Evolutionary conservation across 164 flowering plant species (phyloP), one percentile per base, ranked within the genome.

Genomic region (Magnolia officinalis): DNA sequence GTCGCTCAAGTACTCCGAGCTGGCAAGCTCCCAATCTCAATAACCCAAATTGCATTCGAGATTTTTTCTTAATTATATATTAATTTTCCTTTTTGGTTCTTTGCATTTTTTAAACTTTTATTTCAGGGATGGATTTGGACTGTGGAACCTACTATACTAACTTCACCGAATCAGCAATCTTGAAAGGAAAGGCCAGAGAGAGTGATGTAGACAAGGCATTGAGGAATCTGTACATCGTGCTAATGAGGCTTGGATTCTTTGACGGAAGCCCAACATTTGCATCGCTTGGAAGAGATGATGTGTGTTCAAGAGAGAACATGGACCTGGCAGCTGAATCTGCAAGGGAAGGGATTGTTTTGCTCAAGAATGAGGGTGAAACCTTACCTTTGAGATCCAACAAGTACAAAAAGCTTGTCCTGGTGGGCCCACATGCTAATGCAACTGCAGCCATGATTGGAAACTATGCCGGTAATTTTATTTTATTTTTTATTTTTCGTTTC

Each of bases 251-350:
- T 13, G 88, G 91, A 1, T 75, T 68, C 26, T 89, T 87, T 67
- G 85, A 87, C 66, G 91, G 91, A 18, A 74, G 70, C 23, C 86
- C 87, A 10, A 16, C 37, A 2, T 84, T 18, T 8, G 73, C 66
- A 1, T 59, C 72, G 20, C 79, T 90, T 5, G 88, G 90, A 0
- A 70, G 75, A 13, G 69, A 72, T 7, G 81, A 86, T 71, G 84
- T 90, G 1, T 90, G 93, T 76, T 5, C 86, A 2, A 7, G 37
- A 1, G 75, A 71, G 19, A 75, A 87, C 81, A 79, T 78, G 4
- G 81, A 83, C 6, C 76, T 88, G 14, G 87, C 93, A 21, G 78
- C 80, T 0, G 87, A 90, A 69, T 90, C 90, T 20, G 92, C 90
- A 6, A 78, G 87, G 76, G 77, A 86, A 70, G 89, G 92, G 51